A percentile compares a stretch with the other conserved stretches of the same genome.
Evolutionary conservation across 2,329 filamentous ascomycete genomes (phyloP).

Genomic region (Neocucurbitaria cava): DNA sequence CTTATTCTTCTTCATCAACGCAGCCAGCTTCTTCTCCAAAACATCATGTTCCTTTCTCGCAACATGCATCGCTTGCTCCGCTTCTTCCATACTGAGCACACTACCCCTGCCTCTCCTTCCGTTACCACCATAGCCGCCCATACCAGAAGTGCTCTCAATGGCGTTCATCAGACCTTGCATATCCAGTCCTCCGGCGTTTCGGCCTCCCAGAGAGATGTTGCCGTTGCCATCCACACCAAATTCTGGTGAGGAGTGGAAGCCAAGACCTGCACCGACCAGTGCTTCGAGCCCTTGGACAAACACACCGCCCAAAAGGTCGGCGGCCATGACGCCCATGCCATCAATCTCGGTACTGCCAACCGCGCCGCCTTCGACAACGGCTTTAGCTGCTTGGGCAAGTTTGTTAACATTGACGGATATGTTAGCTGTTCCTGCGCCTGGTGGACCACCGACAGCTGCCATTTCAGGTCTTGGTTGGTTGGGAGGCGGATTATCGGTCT

Average conservation of each 20-base stretch:
- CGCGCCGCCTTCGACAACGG: conserved; percentile 42
- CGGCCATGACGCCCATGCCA: conserved; percentile 43
- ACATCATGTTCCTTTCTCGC: conserved; percentile 47
- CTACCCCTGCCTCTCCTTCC: conserved; percentile 28
- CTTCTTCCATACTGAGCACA: conserved; percentile 45
- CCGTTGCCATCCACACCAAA: conserved; percentile 31
- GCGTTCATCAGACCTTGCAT: conserved; percentile 35
- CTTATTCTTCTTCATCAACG: conserved; percentile 47
- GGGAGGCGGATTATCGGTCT: conserved; percentile 42
- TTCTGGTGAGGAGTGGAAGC: conserved; percentile 31
- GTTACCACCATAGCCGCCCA: conserved; percentile 11
- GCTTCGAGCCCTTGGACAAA: conserved; percentile 45
- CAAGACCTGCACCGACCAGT: conserved; percentile 42
- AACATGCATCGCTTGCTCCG: conserved; percentile 43
- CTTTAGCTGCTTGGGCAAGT: conserved; percentile 44
- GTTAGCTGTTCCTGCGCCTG: conserved; percentile 39
- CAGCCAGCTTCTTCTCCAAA: conserved; percentile 45
- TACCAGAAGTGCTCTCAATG: conserved; percentile 25
- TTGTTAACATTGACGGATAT: conserved; percentile 39
- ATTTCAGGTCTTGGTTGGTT: conserved; percentile 44
- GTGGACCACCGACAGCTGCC: conserved; percentile 44
- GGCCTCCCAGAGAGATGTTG: conserved; percentile 22
- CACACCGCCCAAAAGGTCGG: conserved; percentile 43
- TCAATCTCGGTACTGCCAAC: conserved; percentile 41
- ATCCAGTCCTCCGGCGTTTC: conserved; percentile 18